A percentile compares a stretch with the other conserved stretches of the same genome.
Conservation (phyloP, 495 filamentous ascomycete species). For the Annulohypoxylon stygium region DNA sequence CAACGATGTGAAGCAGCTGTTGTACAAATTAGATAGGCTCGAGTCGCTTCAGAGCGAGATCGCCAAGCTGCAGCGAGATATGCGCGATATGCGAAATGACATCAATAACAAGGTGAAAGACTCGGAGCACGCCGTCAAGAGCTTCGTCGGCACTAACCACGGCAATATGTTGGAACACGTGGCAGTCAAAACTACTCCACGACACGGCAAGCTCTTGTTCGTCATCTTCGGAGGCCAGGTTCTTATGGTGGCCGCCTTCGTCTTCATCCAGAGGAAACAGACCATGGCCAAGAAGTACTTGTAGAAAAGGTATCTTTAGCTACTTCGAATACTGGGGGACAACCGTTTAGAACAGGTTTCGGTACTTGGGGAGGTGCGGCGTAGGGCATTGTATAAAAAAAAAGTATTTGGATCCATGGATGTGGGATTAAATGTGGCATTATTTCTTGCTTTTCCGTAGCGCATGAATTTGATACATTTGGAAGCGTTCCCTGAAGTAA, state of each 20-base stretch:
- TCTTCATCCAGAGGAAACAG: conserved; percentile 85
- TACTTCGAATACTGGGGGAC: background rate
- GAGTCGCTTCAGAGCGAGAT: conserved; percentile 64
- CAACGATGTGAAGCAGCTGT: conserved; percentile 55
- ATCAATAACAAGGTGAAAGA: conserved; percentile 68
- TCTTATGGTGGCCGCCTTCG: conserved; percentile 74
- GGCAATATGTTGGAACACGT: conserved; percentile 71
- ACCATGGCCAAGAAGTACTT: conserved; percentile 93
- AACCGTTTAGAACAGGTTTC: background rate
- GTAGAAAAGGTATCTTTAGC: conserved; percentile 53
- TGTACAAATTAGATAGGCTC: conserved; percentile 57
- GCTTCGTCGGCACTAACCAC: conserved; percentile 79
- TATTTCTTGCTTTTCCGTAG: conserved; percentile 20
- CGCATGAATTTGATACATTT: conserved; percentile 31
- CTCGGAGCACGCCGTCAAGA: conserved; percentile 79
- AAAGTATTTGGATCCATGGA: conserved; percentile 33
- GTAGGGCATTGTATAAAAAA: conserved; percentile 46
- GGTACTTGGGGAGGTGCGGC: conserved; percentile 9
- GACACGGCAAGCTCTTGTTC: conserved; percentile 79
- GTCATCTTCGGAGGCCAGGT: conserved; percentile 82
- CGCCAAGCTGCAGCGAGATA: conserved; percentile 73
- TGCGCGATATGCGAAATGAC: conserved; percentile 67
- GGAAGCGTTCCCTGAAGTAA: conserved; percentile 13
- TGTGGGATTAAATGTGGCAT: conserved; percentile 41
- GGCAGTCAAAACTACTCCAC: conserved; percentile 66